These are phyloP conservation scores for Salix exigua DNA, from an alignment of 345 rosid species.

Conservation along the genomic window DNA sequence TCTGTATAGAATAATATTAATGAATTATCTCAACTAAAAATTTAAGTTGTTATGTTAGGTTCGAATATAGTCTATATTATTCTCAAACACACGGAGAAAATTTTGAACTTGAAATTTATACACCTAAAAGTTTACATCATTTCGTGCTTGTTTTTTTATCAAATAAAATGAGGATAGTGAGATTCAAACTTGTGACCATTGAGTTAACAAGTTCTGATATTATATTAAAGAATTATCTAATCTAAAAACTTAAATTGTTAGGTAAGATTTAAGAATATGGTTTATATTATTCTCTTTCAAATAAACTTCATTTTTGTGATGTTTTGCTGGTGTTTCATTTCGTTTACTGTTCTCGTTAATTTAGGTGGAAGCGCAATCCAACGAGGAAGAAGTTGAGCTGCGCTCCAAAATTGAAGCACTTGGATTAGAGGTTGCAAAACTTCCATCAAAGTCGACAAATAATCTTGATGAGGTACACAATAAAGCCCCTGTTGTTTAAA, in stretches of 20 bases:
- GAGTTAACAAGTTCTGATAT: fast-evolving
- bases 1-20: too few species aligned
- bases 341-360: neutral
- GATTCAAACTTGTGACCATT: too few species aligned
- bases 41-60: fast-evolving
- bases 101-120: too few species aligned
- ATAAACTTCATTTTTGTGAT: too few species aligned
- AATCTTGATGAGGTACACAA: constrained; percentile 52
- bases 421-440: constrained; percentile 70
- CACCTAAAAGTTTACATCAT: too few species aligned
- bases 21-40: fast-evolving
- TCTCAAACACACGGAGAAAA: too few species aligned
- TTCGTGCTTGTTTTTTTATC: too few species aligned
- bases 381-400: constrained; percentile 74
- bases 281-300: too few species aligned
- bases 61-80: too few species aligned
- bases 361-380: constrained; percentile 71
- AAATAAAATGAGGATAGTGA: too few species aligned
- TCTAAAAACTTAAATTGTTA: too few species aligned
- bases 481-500: neutral
- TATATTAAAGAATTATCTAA: too few species aligned
- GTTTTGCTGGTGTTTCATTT: neutral
- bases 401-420: constrained; percentile 90
- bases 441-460: constrained; percentile 51
- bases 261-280: fast-evolving